phyloP scores from a whole-genome alignment of 495 filamentous ascomycete genomes.

The Daldinia bambusicola region DNA sequence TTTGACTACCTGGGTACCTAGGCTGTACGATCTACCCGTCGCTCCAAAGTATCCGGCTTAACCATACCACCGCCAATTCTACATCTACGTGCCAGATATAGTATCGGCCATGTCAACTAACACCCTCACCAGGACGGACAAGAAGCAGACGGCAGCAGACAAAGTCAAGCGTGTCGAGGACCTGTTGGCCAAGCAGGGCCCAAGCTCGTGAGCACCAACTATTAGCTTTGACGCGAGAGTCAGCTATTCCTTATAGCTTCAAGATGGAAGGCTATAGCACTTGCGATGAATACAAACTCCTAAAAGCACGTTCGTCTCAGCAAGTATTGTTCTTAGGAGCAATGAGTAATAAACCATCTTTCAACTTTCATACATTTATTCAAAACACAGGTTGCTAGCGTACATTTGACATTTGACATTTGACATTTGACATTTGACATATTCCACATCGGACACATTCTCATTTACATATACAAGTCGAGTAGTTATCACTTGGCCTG shows the following conservation, averaged over 20 bases:
- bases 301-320: background rate
- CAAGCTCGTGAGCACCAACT: conserved; percentile 2
- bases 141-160: conserved; percentile 58
- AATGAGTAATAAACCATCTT: background rate
- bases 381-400: conserved; percentile 21
- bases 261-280: background rate
- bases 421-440: conserved; percentile 20
- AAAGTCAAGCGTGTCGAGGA: conserved; percentile 60
- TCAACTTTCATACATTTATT: conserved; percentile 16
- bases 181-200: conserved; percentile 46
- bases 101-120: background rate
- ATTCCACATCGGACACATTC: background rate
- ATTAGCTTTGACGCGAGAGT: background rate
- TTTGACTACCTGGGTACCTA: no score
- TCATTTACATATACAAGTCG: conserved; percentile 23
- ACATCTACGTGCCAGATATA: no score
- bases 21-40: no score
- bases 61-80: no score
- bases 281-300: background rate
- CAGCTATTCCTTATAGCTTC: background rate
- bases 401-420: conserved; percentile 19
- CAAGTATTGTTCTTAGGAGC: background rate
- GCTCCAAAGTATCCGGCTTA: no score
- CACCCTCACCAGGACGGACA: conserved; percentile 54
- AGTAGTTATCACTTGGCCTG: background rate